A percentile compares a stretch with the other conserved stretches of the same genome.
Evolutionary conservation across 2,329 filamentous ascomycete species (phyloP).

Genomic region (Fusarium brachygibbosum): DNA sequence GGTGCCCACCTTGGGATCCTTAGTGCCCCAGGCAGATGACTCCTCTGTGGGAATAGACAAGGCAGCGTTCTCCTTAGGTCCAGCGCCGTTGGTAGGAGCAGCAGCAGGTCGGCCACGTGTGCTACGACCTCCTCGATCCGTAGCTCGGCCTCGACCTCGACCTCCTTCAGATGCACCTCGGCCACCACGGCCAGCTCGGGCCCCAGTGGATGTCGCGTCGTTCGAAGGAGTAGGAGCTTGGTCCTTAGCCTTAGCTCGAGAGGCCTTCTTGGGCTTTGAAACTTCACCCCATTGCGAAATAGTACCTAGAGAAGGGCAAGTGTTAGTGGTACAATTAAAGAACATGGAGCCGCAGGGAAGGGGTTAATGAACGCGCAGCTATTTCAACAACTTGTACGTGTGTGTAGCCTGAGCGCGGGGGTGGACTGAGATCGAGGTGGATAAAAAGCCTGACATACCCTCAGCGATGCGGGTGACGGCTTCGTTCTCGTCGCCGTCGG

Average conservation of each 20-base stretch:
- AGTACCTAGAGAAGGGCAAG: conserved; percentile 66
- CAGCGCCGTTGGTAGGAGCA: conserved; percentile 72
- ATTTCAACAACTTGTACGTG: conserved; percentile 19
- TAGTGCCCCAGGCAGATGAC: conserved; percentile 66
- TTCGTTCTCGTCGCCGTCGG: conserved; percentile 80
- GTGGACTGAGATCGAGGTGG: conserved; percentile 26
- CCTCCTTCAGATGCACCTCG: conserved; percentile 72
- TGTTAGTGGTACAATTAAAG: conserved; percentile 48
- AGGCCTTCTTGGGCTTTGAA: conserved; percentile 82
- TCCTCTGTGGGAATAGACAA: conserved; percentile 79
- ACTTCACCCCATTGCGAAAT: conserved; percentile 89
- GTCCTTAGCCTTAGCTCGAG: conserved; percentile 80
- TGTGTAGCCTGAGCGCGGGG: conserved; percentile 36
- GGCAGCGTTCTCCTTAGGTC: conserved; percentile 66
- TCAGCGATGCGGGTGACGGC: conserved; percentile 85
- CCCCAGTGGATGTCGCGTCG: conserved; percentile 60
- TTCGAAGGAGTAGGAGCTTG: conserved; percentile 65
- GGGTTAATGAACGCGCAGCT: conserved; percentile 15
- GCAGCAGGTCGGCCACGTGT: conserved; percentile 73
- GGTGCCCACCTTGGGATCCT: conserved; percentile 54
- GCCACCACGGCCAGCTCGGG: conserved; percentile 70
- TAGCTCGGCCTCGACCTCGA: conserved; percentile 72
- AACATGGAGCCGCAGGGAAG: conserved; percentile 1
- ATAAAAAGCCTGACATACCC: conserved; percentile 64
- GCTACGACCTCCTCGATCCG: conserved; percentile 72